A percentile compares a stretch with the other conserved stretches of the same genome.
These are phyloP conservation scores for Porpolomopsis calyptriformis DNA, from an alignment of 768 basidiomycete species.

Conservation along the genomic window DNA sequence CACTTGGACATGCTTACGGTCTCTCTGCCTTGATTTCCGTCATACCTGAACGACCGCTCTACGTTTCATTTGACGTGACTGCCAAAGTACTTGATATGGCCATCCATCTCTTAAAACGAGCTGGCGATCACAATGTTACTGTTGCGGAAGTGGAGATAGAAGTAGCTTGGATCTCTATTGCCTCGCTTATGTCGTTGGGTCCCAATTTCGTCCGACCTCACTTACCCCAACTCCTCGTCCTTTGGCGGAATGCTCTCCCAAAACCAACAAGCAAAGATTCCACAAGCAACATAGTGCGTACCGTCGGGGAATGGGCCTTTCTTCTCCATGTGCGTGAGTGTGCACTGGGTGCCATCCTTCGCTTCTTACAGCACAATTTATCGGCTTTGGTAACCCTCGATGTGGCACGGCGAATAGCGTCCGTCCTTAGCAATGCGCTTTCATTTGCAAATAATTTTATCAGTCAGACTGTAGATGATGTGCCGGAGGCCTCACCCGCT, in stretches of 20 bases:
- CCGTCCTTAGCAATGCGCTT: constrained; percentile 82
- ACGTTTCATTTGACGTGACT: constrained; percentile 88
- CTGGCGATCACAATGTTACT: constrained; percentile 82
- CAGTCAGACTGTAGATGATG: constrained; percentile 58
- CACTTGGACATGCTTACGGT: constrained; percentile 84
- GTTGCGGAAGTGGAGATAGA: constrained; percentile 79
- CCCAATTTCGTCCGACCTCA: constrained; percentile 91
- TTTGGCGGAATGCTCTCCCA: constrained; percentile 95
- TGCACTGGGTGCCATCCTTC: constrained; percentile 79
- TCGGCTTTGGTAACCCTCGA: constrained; percentile 76
- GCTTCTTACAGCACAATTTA: constrained; percentile 76
- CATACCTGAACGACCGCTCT: constrained; percentile 79
- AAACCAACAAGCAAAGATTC: constrained; percentile 89
- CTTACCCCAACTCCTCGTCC: constrained; percentile 83
- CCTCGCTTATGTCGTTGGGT: constrained; percentile 83
- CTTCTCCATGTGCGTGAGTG: constrained; percentile 84
- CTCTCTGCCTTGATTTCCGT: constrained; percentile 80
- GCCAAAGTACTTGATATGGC: constrained; percentile 88
- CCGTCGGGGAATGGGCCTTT: constrained; percentile 79
- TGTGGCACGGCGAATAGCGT: constrained; percentile 79
- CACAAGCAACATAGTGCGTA: constrained; percentile 44
- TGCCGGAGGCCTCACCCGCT: constrained; percentile 28
- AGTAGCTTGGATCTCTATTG: constrained; percentile 88
- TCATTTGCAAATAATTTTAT: constrained; percentile 80
- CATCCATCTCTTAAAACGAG: constrained; percentile 78